Base-by-base conservation (phyloP, 257 asterid species). In the Solanum virginianum region DNA sequence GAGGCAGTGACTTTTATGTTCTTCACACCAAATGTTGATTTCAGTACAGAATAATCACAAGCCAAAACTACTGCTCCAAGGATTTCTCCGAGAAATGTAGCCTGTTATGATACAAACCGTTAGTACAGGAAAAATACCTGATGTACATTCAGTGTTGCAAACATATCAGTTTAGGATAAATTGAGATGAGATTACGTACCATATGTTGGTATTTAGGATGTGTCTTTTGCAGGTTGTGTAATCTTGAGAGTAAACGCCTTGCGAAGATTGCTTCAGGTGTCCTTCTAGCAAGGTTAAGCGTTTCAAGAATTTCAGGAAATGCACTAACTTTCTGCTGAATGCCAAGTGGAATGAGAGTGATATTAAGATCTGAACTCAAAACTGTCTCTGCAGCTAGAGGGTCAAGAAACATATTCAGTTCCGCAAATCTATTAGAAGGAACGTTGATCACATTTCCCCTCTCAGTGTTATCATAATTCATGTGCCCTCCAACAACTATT, bases 391-490 rank as follows among this genome's bases (percentile, higher is more conserved):
- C 98, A 41, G 95, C 98, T 77, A 91, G 86, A 69, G 98, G 98
- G 66, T 95, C 99, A 63, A 95, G 96, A 89, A 91, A 95, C 93
- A 94, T 91, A 55, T 95, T 95, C 70, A 94, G 89, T 75, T 94
- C 99, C 22, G 99, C 94, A 57, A 88, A 88, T 81, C 88, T 81
- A 56, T 94, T 93, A 85, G 92, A 87, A 53, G 94, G 92, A 84
- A 90, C 90, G 85, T 89, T 91, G 70, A 92, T 86, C 55, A 93
- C 92, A 85, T 95, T 95, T 88, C 98, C 98, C 83, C 84, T 89
- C 53, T 91, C 90, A 3, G 71, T 80, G 88, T 79, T 81, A 10
- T 85, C 17, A 7, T 62, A 55, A 39, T 87, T 81, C 26, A 94
- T 85, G 63, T 91, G 94, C 6, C 99, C 99, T 85, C 99, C 99